A percentile compares a stretch with the other conserved stretches of the same genome.
These are phyloP conservation scores for Codiaeum variegatum DNA, from an alignment of 441 rosid species.

Conservation along the genomic window DNA sequence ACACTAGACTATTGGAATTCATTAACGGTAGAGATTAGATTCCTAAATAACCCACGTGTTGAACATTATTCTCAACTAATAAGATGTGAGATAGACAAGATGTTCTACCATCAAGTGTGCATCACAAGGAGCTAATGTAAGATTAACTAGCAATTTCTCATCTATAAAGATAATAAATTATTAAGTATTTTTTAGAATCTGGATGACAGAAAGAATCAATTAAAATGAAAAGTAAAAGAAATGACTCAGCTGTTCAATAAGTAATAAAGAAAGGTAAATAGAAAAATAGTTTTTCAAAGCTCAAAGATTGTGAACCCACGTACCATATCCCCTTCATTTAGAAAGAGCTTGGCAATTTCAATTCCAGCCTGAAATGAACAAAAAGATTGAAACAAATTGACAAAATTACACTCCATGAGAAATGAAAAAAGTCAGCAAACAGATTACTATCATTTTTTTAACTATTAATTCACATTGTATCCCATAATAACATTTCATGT, in stretches of 20 bases:
- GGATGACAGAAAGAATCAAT: not conserved
- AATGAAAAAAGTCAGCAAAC: not conserved
- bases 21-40: not conserved
- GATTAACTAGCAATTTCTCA: not conserved
- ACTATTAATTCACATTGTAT: not conserved
- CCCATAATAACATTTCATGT: not conserved
- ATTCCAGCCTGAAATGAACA: conserved; percentile 77
- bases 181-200: not conserved
- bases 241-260: not conserved
- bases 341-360: conserved; percentile 85
- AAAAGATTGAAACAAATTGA: conserved; percentile 14
- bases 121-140: not conserved
- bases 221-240: not conserved
- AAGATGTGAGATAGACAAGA: not conserved
- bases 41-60: not conserved
- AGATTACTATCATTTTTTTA: not conserved
- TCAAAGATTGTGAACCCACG: conserved; percentile 15
- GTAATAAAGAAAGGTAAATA: not conserved
- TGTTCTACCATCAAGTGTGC: not conserved
- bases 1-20: not conserved
- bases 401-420: not conserved
- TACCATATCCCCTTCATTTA: conserved; percentile 84
- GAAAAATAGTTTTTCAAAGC: conserved; percentile 5
- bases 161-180: not conserved
- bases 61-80: not conserved